phyloP scores from a whole-genome alignment of 768 basidiomycete species.

The Trametes cinnabarina region DNA sequence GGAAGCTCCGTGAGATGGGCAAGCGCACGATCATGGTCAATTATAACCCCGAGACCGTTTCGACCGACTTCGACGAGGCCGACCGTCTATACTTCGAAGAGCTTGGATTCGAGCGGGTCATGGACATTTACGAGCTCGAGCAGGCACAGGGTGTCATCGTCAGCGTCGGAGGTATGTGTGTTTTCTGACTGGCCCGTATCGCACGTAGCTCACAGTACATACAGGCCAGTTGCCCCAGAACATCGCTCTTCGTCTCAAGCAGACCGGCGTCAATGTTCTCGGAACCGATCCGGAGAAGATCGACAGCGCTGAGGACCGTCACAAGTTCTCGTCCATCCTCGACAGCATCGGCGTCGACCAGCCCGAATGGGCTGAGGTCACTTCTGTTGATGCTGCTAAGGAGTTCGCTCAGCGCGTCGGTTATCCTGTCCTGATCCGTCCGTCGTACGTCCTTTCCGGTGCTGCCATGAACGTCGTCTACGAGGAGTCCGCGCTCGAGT shows the following conservation, averaged over 20 bases:
- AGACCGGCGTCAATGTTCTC: slow-evolving; percentile 87
- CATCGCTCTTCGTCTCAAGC: slow-evolving; percentile 92
- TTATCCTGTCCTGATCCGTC: slow-evolving; percentile 97
- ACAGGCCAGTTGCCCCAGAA: slow-evolving; percentile 96
- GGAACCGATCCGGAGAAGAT: slow-evolving; percentile 96
- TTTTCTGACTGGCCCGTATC: neutral
- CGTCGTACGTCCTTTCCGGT: slow-evolving; percentile 97
- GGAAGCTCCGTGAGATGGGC: slow-evolving; percentile 89
- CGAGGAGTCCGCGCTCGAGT: slow-evolving; percentile 84
- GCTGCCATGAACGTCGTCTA: slow-evolving; percentile 99
- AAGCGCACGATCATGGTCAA: slow-evolving; percentile 98
- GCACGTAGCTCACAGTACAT: neutral
- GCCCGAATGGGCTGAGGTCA: slow-evolving; percentile 93
- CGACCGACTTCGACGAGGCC: slow-evolving; percentile 99
- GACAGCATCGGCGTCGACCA: slow-evolving; percentile 96
- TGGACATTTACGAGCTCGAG: slow-evolving; percentile 99
- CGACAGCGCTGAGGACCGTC: slow-evolving; percentile 96
- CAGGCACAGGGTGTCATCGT: slow-evolving; percentile 91
- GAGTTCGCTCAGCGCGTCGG: slow-evolving; percentile 84
- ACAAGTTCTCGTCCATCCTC: slow-evolving; percentile 97
- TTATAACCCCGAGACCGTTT: slow-evolving; percentile 99
- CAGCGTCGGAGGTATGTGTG: slow-evolving; percentile 83
- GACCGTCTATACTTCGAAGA: slow-evolving; percentile 98
- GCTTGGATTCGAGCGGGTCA: slow-evolving; percentile 94
- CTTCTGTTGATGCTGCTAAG: slow-evolving; percentile 86